phyloP scores from a whole-genome alignment of 1,284 basidiomycete species.

The Trametes versicolor region DNA sequence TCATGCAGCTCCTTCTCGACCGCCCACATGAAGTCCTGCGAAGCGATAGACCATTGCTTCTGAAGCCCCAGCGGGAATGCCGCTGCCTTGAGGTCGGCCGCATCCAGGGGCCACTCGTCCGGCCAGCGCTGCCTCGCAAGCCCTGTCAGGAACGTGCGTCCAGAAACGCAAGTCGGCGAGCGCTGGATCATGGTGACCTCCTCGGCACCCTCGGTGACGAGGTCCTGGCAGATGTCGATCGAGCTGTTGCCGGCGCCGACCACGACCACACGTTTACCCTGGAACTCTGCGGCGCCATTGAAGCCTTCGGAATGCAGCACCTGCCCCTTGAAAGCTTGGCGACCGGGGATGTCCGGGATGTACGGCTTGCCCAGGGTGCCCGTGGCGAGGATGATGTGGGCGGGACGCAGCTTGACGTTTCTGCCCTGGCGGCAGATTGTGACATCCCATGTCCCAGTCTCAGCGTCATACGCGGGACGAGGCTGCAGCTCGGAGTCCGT shows the following conservation, averaged over 20 bases:
- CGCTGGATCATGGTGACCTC: slow-evolving; percentile 46
- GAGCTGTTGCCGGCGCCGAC: slow-evolving; percentile 60
- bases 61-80: slow-evolving; percentile 52
- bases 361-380: slow-evolving; percentile 59
- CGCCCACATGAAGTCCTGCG: slow-evolving; percentile 39
- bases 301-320: slow-evolving; percentile 55
- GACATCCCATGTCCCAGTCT: slow-evolving; percentile 59
- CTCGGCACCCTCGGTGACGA: slow-evolving; percentile 48
- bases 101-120: slow-evolving; percentile 51
- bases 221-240: slow-evolving; percentile 57
- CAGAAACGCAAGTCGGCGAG: slow-evolving; percentile 42
- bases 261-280: slow-evolving; percentile 59
- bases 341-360: slow-evolving; percentile 53
- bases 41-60: slow-evolving; percentile 42
- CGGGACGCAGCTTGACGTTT: slow-evolving; percentile 56
- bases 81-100: slow-evolving; percentile 56
- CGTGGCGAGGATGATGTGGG: slow-evolving; percentile 68
- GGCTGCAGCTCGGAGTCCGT: slow-evolving; percentile 54
- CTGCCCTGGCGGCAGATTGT: slow-evolving; percentile 52
- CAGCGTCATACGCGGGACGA: slow-evolving; percentile 50
- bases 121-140: slow-evolving; percentile 47
- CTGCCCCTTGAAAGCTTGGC: slow-evolving; percentile 51
- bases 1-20: slow-evolving; percentile 58
- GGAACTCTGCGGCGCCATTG: slow-evolving; percentile 49
- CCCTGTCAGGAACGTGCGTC: slow-evolving; percentile 40